Conservation (phyloP, 23 red algal species). For the Gracilaria gracilis region DNA sequence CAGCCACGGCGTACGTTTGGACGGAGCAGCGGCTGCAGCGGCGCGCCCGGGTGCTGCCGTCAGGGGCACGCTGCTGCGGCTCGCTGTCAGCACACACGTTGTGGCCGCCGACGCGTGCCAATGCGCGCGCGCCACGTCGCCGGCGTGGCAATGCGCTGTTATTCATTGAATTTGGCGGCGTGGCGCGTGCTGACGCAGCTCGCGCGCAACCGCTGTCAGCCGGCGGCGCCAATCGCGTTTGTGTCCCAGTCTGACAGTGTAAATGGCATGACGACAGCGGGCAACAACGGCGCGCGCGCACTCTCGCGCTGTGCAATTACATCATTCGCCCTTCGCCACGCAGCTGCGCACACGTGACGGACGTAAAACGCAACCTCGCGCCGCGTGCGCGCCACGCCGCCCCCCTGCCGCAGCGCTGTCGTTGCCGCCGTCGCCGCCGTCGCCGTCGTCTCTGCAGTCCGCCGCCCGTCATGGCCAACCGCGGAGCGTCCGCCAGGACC, state of each 20-base stretch:
- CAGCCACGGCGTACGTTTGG: background rate
- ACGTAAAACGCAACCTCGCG: background rate
- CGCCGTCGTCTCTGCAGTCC: background rate
- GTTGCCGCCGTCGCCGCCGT: too few species aligned
- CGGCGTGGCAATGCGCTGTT: background rate
- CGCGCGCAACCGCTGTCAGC: background rate
- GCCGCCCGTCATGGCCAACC: slow-evolving; percentile 1
- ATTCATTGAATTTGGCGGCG: too few species aligned
- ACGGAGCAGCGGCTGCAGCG: too few species aligned
- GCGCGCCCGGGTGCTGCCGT: too few species aligned
- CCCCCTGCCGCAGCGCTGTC: background rate
- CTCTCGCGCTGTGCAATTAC: background rate
- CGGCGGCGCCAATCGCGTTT: background rate
- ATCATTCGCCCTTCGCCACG: slow-evolving; percentile 31
- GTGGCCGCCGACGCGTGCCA: too few species aligned
- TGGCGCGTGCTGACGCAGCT: too few species aligned
- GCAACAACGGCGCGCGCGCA: background rate
- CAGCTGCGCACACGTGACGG: background rate
- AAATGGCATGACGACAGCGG: background rate
- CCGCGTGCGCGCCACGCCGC: background rate
- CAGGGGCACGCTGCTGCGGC: too few species aligned
- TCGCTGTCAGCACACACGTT: background rate
- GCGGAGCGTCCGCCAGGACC: background rate
- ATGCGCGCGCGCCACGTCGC: background rate
- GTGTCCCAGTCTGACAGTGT: background rate